Conservation (phyloP, 805 yeast genomes). For the Yarrowia porcina region DNA sequence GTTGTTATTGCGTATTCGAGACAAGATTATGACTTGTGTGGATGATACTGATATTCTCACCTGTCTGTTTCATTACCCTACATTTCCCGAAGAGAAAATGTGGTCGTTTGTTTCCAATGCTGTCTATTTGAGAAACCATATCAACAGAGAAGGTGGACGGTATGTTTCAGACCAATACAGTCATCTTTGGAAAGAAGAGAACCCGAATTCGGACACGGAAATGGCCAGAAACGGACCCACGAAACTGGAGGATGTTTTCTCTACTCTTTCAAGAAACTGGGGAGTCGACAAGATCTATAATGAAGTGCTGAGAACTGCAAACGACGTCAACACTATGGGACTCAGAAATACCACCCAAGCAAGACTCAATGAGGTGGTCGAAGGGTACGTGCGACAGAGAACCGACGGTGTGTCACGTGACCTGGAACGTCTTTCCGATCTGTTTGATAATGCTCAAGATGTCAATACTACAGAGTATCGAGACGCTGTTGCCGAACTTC, state of each 20-base stretch:
- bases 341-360: not conserved
- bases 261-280: constrained; percentile 29
- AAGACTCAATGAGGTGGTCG: not conserved
- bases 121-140: constrained; percentile 30
- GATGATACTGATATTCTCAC: constrained; percentile 28
- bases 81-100: constrained; percentile 26
- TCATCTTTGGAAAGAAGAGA: constrained; percentile 10
- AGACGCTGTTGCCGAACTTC: not conserved
- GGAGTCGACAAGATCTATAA: constrained; percentile 29
- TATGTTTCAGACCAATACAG: constrained; percentile 31
- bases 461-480: not conserved
- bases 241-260: constrained; percentile 22
- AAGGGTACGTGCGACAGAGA: constrained; percentile 12
- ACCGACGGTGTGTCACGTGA: constrained; percentile 3
- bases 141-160: constrained; percentile 31
- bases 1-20: constrained; percentile 37
- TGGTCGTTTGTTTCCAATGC: constrained; percentile 32
- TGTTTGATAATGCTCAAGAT: constrained; percentile 6
- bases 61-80: constrained; percentile 32
- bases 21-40: constrained; percentile 26
- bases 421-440: not conserved
- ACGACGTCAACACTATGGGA: constrained; percentile 24
- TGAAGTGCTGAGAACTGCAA: constrained; percentile 28
- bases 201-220: not conserved
- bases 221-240: not conserved